These are phyloP conservation scores for Podospora anserina DNA, from an alignment of 495 filamentous ascomycete genomes.

Conservation along the genomic window DNA sequence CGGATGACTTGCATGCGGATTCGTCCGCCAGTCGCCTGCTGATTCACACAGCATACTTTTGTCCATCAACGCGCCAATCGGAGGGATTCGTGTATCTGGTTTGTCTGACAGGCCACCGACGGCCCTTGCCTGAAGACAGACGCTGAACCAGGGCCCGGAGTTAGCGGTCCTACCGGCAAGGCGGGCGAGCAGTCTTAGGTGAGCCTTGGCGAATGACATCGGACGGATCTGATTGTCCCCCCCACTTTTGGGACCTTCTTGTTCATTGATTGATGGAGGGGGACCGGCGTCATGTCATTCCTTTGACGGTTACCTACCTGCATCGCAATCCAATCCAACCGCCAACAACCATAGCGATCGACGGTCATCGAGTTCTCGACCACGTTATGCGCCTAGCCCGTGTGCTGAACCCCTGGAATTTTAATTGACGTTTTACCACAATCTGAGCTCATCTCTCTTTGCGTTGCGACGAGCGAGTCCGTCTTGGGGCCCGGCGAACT, in stretches of 20 bases:
- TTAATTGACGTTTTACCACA: not conserved
- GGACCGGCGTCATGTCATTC: not conserved
- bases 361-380: not conserved
- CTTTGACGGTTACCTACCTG: not conserved
- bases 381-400: not conserved
- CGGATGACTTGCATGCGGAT: not conserved
- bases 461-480: not conserved
- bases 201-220: not conserved
- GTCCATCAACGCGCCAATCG: not conserved
- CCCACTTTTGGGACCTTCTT: not conserved
- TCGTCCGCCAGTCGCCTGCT: not conserved
- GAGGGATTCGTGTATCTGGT: not conserved
- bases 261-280: not conserved
- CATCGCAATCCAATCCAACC: not conserved
- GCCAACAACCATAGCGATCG: not conserved
- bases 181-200: not conserved
- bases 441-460: not conserved
- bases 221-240: not conserved
- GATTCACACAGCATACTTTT: not conserved
- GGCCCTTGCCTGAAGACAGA: not conserved
- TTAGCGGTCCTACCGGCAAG: conserved; percentile 14
- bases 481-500: not conserved
- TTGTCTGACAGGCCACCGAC: not conserved
- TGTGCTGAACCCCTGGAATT: not conserved
- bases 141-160: conserved; percentile 2